phyloP scores from a whole-genome alignment of 2,329 filamentous ascomycete genomes.

The Scedosporium apiospermum region DNA sequence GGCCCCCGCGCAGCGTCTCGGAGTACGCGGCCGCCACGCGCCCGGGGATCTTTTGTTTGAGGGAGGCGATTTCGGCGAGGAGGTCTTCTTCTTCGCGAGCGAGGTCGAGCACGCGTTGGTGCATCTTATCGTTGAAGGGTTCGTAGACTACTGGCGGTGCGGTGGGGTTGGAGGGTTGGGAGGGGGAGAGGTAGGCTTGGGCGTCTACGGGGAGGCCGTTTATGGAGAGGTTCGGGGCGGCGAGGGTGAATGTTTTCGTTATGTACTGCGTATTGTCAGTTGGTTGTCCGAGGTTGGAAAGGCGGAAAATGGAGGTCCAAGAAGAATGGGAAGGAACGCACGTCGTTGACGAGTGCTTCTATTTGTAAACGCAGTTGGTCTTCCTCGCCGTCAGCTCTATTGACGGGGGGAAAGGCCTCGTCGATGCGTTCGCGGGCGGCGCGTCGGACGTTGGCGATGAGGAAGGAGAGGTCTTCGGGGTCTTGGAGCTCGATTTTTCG shows the following conservation, averaged over 20 bases:
- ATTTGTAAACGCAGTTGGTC: conserved; percentile 51
- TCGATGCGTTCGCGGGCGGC: conserved; percentile 59
- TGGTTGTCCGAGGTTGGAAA: not conserved
- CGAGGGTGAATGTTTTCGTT: conserved; percentile 47
- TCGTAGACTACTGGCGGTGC: conserved; percentile 38
- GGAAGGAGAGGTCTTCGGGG: conserved; percentile 62
- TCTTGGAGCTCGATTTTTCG: conserved; percentile 73
- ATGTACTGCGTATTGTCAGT: conserved; percentile 41
- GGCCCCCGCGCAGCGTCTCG: conserved; percentile 26
- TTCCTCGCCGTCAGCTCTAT: conserved; percentile 26
- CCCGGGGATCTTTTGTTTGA: conserved; percentile 45
- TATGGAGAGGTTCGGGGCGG: conserved; percentile 50
- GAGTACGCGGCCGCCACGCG: conserved; percentile 32
- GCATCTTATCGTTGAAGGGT: conserved; percentile 50
- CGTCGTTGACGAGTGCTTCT: conserved; percentile 50
- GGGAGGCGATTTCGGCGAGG: conserved; percentile 50
- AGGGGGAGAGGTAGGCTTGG: conserved; percentile 24
- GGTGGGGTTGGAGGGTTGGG: conserved; percentile 13
- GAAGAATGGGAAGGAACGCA: conserved; percentile 18
- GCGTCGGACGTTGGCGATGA: conserved; percentile 59
- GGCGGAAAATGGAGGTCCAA: not conserved
- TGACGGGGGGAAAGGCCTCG: conserved; percentile 57
- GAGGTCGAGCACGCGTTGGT: conserved; percentile 50
- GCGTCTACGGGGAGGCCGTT: conserved; percentile 47
- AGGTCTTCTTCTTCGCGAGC: conserved; percentile 53